phyloP scores from a whole-genome alignment of 345 rosid genomes.

The thale cress (Arabidopsis thaliana) region DNA sequence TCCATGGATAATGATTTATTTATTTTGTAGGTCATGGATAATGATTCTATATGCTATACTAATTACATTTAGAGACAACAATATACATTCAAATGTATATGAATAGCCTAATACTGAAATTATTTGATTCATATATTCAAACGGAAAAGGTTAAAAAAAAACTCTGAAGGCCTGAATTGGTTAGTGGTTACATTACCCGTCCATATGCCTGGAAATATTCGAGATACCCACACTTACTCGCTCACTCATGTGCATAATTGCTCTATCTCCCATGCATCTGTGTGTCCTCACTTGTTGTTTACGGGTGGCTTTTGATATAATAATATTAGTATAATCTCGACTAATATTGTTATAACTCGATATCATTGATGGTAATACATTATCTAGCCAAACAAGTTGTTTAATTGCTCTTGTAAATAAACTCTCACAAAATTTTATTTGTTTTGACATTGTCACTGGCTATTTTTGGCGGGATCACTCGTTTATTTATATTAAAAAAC shows the following conservation, averaged over 20 bases:
- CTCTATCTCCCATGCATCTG: conserved; percentile 13
- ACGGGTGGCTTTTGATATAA: conserved; percentile 5
- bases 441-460: background rate
- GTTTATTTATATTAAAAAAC: no score
- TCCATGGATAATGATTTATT: background rate
- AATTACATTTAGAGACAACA: background rate
- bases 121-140: no score
- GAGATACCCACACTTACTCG: background rate
- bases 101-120: background rate
- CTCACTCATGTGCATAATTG: background rate
- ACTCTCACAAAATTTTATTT: no score
- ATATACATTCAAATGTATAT: no score
- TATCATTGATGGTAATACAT: background rate
- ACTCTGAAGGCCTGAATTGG: background rate
- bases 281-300: conserved; percentile 23
- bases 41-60: background rate
- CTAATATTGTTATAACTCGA: background rate
- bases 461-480: no score
- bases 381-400: background rate
- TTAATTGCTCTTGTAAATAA: no score
- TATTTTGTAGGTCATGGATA: no score
- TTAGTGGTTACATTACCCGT: background rate
- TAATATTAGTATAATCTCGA: background rate
- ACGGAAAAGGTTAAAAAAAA: no score
- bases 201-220: background rate